phyloP scores from a whole-genome alignment of 176 grass and related monocot genomes.

The Oryza australiensis region DNA sequence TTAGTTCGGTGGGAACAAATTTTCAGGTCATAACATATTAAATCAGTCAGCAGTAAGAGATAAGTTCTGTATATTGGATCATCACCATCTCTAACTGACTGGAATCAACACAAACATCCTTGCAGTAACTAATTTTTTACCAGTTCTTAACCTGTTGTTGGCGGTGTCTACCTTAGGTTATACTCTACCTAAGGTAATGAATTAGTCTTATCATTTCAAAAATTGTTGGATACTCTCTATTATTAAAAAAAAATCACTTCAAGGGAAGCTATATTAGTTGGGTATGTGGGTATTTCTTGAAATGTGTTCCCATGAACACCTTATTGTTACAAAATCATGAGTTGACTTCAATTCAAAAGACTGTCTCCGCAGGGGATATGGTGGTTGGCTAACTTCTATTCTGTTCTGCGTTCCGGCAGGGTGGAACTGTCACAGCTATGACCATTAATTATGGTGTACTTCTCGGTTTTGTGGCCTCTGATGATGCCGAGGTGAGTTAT shows the following conservation, averaged over 20 bases:
- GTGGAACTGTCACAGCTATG: conserved; percentile 84
- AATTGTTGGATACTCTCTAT: conserved; percentile 1
- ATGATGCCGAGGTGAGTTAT: conserved; percentile 65
- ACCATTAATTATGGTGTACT: conserved; percentile 90
- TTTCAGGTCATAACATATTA: not conserved
- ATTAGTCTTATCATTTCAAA: not conserved
- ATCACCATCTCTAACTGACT: not conserved
- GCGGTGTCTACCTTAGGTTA: not conserved
- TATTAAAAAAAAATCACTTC: not conserved
- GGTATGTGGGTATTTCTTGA: not conserved
- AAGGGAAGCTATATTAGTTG: not conserved
- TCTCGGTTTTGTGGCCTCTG: conserved; percentile 79
- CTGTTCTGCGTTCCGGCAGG: conserved; percentile 48
- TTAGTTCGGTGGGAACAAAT: not conserved
- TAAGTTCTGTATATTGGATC: not conserved
- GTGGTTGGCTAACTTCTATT: conserved; percentile 17
- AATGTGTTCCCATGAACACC: not conserved
- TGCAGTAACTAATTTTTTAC: not conserved
- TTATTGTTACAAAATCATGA: not conserved
- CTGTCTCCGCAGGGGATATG: not conserved
- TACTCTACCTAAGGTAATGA: not conserved
- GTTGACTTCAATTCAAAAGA: conserved; percentile 11
- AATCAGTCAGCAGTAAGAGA: not conserved
- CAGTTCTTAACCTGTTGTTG: too few relatives aligned
- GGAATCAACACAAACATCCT: not conserved